Evolutionary conservation across 305 asterid genomes (phyloP).

Genomic region (Fraxinus latifolia): DNA sequence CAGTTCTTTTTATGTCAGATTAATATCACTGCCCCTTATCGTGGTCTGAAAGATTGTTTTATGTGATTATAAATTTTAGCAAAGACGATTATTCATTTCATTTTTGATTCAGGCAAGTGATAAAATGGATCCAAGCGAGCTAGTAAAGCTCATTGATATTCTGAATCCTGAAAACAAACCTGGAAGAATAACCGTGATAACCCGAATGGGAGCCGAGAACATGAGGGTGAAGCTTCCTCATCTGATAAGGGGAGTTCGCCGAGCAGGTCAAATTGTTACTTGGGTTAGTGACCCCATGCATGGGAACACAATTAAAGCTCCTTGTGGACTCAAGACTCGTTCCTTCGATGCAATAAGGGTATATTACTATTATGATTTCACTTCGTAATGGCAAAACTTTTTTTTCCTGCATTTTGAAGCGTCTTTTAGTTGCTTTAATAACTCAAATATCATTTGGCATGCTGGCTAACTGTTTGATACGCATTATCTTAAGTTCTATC

Average conservation of each 20-base stretch:
- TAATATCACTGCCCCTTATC: neutral
- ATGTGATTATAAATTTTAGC: neutral
- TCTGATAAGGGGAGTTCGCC: conserved; percentile 56
- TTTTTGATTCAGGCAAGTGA: conserved; percentile 51
- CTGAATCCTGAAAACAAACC: conserved; percentile 56
- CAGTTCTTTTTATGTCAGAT: neutral
- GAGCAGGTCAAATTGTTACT: conserved; percentile 63
- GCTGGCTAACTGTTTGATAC: neutral
- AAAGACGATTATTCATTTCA: neutral
- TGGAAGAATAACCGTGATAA: conserved; percentile 63
- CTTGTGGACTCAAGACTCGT: conserved; percentile 66
- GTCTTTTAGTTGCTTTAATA: neutral
- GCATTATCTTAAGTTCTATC: neutral
- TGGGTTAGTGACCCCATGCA: conserved; percentile 80
- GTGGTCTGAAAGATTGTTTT: neutral
- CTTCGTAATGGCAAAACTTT: neutral
- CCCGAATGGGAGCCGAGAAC: conserved; percentile 73
- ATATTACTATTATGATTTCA: neutral
- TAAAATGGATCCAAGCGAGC: conserved; percentile 60
- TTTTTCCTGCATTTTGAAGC: neutral
- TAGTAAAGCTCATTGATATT: conserved; percentile 59
- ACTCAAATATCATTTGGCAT: neutral
- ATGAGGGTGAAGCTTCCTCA: conserved; percentile 65
- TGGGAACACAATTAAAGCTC: conserved; percentile 68
- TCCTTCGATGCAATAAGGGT: conserved; percentile 65